Evolutionary conservation across 2,329 filamentous ascomycete species (phyloP).

Genomic region (Fusarium tupiense): DNA sequence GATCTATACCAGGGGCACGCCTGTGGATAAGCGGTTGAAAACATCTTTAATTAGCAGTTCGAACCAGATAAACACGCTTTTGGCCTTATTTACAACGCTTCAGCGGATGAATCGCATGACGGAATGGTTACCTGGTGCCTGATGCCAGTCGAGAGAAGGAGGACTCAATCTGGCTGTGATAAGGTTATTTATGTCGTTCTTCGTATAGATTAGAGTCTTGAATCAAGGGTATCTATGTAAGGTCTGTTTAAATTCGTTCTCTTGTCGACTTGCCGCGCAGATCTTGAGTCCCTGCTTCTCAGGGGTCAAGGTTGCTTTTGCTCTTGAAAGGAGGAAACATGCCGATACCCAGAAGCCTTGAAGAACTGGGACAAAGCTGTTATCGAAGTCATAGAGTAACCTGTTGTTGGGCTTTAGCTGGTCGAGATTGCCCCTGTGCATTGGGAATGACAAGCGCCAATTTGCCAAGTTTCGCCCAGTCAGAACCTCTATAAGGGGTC

Average conservation of each 20-base stretch:
- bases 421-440: not conserved
- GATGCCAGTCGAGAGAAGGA: not conserved
- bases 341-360: not conserved
- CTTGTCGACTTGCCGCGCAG: no score
- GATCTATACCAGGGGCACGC: not conserved
- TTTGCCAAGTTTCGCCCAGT: not conserved
- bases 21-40: not conserved
- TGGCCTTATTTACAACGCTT: not conserved
- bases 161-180: not conserved
- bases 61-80: not conserved
- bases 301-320: no score
- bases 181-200: no score
- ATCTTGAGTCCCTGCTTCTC: no score
- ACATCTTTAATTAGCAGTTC: not conserved
- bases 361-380: fast-evolving
- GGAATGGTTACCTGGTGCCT: not conserved
- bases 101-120: not conserved
- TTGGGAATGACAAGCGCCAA: not conserved
- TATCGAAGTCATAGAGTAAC: not conserved
- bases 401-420: not conserved
- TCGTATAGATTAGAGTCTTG: no score
- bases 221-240: no score
- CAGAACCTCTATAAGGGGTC: not conserved
- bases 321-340: not conserved
- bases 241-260: no score